Conservation (phyloP, 306 rosid genomes). For the Acacia confusa region DNA sequence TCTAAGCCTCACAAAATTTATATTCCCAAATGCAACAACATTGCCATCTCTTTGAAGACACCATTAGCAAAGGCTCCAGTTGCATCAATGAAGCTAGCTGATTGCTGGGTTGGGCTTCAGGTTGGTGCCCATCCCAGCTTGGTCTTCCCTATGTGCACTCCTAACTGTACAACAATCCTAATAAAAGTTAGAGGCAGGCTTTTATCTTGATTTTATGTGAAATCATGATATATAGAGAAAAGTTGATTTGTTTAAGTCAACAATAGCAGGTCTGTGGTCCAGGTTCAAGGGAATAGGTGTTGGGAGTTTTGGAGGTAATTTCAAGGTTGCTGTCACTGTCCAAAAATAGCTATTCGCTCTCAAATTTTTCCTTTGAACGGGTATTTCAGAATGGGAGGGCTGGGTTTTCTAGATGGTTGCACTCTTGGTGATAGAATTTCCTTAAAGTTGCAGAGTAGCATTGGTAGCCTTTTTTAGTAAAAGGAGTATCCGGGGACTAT, state of each 20-base stretch:
- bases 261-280: background rate
- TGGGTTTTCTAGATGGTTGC: background rate
- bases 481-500: background rate
- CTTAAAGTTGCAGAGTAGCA: background rate
- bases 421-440: background rate
- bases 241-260: background rate
- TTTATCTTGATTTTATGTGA: background rate
- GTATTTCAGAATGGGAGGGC: background rate
- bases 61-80: background rate
- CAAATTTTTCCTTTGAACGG: background rate
- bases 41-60: background rate
- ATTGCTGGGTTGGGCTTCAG: background rate
- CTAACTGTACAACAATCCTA: background rate
- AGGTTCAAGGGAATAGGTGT: background rate
- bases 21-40: background rate
- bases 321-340: background rate
- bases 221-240: background rate
- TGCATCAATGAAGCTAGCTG: background rate
- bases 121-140: background rate
- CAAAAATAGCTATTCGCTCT: background rate
- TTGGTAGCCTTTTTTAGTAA: background rate
- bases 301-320: background rate
- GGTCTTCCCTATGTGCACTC: background rate
- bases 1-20: background rate
- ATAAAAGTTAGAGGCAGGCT: background rate